phyloP scores from a whole-genome alignment of 495 filamentous ascomycete genomes.

The Neurospora sp. region DNA sequence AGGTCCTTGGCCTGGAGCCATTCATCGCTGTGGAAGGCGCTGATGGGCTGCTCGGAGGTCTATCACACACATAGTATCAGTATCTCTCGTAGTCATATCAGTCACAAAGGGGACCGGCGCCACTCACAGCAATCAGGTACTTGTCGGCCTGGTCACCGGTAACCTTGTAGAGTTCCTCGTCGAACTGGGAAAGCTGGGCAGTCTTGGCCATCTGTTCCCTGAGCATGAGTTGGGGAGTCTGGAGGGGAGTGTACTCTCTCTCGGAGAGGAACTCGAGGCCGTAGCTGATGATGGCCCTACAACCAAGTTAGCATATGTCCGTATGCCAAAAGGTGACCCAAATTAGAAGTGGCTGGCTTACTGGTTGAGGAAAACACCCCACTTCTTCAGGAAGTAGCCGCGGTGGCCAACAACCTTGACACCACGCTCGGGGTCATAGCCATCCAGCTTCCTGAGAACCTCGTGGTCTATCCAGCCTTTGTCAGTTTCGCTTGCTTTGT shows the following conservation, averaged over 20 bases:
- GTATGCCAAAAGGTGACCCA: neutral
- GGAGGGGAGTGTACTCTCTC: constrained; percentile 75
- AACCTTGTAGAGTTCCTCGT: constrained; percentile 97
- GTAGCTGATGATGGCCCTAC: constrained; percentile 75
- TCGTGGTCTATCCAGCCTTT: constrained; percentile 59
- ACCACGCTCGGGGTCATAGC: constrained; percentile 88
- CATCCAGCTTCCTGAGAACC: constrained; percentile 75
- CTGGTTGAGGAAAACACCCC: constrained; percentile 76
- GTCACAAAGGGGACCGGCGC: neutral
- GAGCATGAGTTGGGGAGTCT: constrained; percentile 94
- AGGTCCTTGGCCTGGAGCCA: constrained; percentile 81
- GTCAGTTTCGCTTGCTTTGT: constrained; percentile 25
- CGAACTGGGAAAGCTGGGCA: constrained; percentile 92
- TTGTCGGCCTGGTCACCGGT: constrained; percentile 79
- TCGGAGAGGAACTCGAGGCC: constrained; percentile 75
- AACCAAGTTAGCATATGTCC: neutral
- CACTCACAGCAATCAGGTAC: constrained; percentile 70
- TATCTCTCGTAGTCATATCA: neutral
- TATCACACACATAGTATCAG: constrained; percentile 1
- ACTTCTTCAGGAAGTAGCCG: constrained; percentile 82
- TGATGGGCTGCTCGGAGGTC: constrained; percentile 92
- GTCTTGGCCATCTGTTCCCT: constrained; percentile 98
- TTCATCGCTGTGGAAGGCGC: constrained; percentile 83
- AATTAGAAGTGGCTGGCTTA: neutral
- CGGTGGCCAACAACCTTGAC: constrained; percentile 93